Evolutionary conservation across 1,284 basidiomycete species (phyloP).

Genomic region (Waitea zeae): DNA sequence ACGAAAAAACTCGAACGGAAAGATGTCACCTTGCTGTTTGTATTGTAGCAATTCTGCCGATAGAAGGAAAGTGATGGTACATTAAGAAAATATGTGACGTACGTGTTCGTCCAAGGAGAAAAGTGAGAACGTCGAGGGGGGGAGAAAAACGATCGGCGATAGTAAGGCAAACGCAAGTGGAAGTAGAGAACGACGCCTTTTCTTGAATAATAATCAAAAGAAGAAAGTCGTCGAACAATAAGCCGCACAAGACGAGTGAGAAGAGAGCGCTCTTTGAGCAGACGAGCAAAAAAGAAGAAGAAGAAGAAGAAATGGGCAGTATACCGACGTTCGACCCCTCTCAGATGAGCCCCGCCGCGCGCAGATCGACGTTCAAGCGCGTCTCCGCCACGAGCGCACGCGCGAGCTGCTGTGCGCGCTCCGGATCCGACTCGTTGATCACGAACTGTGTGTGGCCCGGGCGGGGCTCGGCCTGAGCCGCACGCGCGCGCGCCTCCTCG

Average conservation of each 20-base stretch:
- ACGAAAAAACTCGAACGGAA: too few species aligned
- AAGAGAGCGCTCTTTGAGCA: not conserved
- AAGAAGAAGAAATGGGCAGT: too few species aligned
- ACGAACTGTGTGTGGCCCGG: slow-evolving; percentile 1
- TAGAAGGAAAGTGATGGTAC: not conserved
- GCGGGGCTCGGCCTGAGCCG: too few species aligned
- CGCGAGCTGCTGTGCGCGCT: slow-evolving; percentile 22
- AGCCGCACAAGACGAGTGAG: not conserved
- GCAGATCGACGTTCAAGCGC: slow-evolving; percentile 38
- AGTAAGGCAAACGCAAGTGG: too few species aligned
- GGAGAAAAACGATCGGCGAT: too few species aligned
- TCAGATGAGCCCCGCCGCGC: slow-evolving; percentile 47
- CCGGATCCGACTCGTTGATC: slow-evolving; percentile 23
- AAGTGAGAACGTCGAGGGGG: too few species aligned
- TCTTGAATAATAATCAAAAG: too few species aligned
- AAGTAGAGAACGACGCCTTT: too few species aligned
- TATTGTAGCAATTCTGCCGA: not conserved
- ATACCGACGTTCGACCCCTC: not conserved
- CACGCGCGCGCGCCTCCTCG: slow-evolving; percentile 9
- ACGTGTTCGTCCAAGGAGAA: too few species aligned
- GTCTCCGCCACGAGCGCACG: slow-evolving; percentile 35
- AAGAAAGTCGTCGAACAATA: not conserved
- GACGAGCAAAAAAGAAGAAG: not conserved
- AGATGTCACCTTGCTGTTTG: too few species aligned
- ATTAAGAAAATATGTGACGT: too few species aligned